Evolutionary conservation across 345 rosid species (phyloP), one percentile per base, ranked within the genome.

Genomic region (Pugionium cornutum): DNA sequence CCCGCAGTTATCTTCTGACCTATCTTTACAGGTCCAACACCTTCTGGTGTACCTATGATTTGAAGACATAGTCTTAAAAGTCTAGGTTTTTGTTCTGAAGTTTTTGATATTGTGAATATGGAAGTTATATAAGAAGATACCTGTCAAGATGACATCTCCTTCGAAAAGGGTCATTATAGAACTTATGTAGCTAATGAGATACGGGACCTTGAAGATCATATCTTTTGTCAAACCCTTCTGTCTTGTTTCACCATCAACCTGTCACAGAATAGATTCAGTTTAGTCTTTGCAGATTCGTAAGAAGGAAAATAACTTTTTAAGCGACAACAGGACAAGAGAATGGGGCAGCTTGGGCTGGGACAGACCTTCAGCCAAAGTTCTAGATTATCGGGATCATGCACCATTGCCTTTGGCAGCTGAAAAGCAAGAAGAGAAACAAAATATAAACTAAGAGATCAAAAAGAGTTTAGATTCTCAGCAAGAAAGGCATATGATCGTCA

Each of bases 121-220:
- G 0, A 40, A 47, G 27, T 4, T 72, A 18, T 64, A 18, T 39
- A 3, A 53, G 62, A 1, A 46, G 3, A 34, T 81, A 92, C 99
- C 99, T 75, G 97, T 90, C 77, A 90, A 77, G 76, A 94, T 90
- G 55, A 86, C 83, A 77, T 94, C 97, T 78, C 96, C 97, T 81
- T 90, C 96, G 50, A 77, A 77, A 64, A 90, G 92, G 7, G 96
- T 88, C 99, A 94, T 90, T 26, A 90, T 78, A 29, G 96, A 86
- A 58, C 95, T 88, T 61, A 90, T 94, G 83, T 94, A 89, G 78
- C 97, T 90, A 50, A 88, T 80, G 72, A 90, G 92, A 75, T 73
- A 82, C 1, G 99, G 96, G 62, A 90, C 82, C 80, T 82, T 90
- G 70, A 90, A 90, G 47, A 94, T 90, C 99, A 88, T 90, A 72